Evolutionary conservation across 2,329 filamentous ascomycete genomes (phyloP), one percentile per base, ranked within the genome.

Genomic region (Alternaria arborescens): DNA sequence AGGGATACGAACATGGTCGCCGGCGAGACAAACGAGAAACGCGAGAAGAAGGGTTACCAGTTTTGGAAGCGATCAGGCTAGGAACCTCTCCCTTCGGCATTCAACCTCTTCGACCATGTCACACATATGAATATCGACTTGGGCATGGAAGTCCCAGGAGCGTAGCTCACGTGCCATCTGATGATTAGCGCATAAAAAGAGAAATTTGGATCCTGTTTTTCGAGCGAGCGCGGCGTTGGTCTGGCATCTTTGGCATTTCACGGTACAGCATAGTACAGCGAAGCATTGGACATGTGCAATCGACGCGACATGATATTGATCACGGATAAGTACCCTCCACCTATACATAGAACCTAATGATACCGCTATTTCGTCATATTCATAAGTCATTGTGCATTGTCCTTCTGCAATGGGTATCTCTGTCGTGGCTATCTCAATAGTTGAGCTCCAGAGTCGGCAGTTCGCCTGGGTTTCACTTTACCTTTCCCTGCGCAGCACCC

Each of bases 401-500:
- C 22, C 22, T 24, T 24, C 22, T 36, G 30, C 46, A 48, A 30
- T 8, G 18, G 48, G 32, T 52, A 52, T 36, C 48, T 40, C 22
- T 20, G 16, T 36, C 22, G 34, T 52, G 34, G 26, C 48, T n/a
- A 38, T 40, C 34, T 22, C 11, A 41, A 41, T 52, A 22, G n/a
- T 24, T 4, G 11, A 20, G n/a, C 50, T 30, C 24, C 34, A 52
- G 20, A 52, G 34, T 12, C 34, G 3, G 4, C 46, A 24, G 46
- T 12, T n/a, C 20, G 16, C 18, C 20, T 24, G 12, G 6, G 6
- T 6, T 5, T 50, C 46, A 36, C 8, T 28, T 52, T 30, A 14
- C 22, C n/a, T 42, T 36, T 20, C 26, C 43, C n/a, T 55, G 43
- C 11, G 32, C 30, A 26, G 55, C 84, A 82, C 78, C 92, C 91